Conservation (phyloP, 768 basidiomycete genomes). For the Psilocybe cyanescens region DNA sequence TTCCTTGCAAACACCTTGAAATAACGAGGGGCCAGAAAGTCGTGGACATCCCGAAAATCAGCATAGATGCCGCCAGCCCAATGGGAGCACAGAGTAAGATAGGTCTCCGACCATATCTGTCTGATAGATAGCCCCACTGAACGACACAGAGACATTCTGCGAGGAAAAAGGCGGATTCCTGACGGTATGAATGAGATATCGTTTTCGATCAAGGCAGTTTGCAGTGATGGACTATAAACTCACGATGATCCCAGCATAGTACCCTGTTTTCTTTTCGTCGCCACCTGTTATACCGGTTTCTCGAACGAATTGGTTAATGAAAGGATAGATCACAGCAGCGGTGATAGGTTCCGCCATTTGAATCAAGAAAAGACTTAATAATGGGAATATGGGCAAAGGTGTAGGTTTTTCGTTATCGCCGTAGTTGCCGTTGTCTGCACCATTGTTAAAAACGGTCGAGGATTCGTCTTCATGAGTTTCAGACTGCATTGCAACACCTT, state of each 20-base stretch:
- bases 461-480: neutral
- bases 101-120: slow-evolving; percentile 47
- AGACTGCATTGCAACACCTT: neutral
- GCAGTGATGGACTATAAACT: slow-evolving; percentile 10
- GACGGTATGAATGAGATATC: neutral
- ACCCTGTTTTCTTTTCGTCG: slow-evolving; percentile 49
- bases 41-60: slow-evolving; percentile 45
- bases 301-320: slow-evolving; percentile 48
- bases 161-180: slow-evolving; percentile 51
- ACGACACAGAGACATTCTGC: slow-evolving; percentile 46
- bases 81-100: slow-evolving; percentile 45
- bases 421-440: slow-evolving; percentile 5
- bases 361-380: slow-evolving; percentile 41
- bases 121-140: slow-evolving; percentile 48
- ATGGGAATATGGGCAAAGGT: slow-evolving; percentile 44
- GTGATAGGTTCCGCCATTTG: slow-evolving; percentile 50
- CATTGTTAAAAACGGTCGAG: neutral
- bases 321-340: slow-evolving; percentile 48
- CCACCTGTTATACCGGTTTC: slow-evolving; percentile 47
- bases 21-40: slow-evolving; percentile 37
- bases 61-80: slow-evolving; percentile 41
- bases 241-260: slow-evolving; percentile 54
- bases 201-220: neutral
- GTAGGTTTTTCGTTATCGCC: slow-evolving; percentile 28
- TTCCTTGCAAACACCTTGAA: slow-evolving; percentile 39